Base-by-base conservation (phyloP, 2,329 filamentous ascomycete species). In the Apiospora arundinis region DNA sequence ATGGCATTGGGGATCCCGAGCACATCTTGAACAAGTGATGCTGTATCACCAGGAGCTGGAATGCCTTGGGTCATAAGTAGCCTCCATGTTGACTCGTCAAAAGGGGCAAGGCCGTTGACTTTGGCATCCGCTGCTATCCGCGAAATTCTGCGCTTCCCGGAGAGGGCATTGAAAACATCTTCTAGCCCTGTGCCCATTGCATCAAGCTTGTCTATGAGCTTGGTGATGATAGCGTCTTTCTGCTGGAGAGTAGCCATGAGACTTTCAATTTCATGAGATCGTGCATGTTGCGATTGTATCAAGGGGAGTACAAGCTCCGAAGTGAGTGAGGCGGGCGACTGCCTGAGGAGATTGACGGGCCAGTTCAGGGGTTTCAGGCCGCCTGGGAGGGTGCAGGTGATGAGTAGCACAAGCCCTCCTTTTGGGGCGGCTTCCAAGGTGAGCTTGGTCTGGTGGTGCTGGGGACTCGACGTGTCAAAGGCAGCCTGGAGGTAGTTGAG, bases 401-500 rank as follows among this genome's bases (percentile, higher is more conserved):
- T 82, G 52, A 86, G 84, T 48, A 94, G 79, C 25, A 90, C 78
- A 25, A 86, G 82, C 12, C 82, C 82, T 2, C 82, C 81, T 37
- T 80, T 81, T 12, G 69, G 45, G 1, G 81, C 80, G 67, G 78
- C 78, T 2, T 79, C 78, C 63, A 91, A 77, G 18, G 78, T 81
- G 70, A 91, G 76, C 72, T 80, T 81, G 74, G 84, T 88, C 73
- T 81, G 81, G 73, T 79, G 78, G 74, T 86, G 85, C 48, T 83
- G 83, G 25, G 79, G 77, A 48, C 82, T 82, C 25, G 77, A 88
- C 71, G 74, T 83, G 83, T 84, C 87, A 77, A 90, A 81, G 42
- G 87, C 86, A 52, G 82, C 82, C 67, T 83, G 81, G 23, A 95
- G 83, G 76, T 92, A 91, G 28, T 88, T 85, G 18, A 95, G 83